Evolutionary conservation across 1,139 yeast genomes (phyloP), one percentile per base, ranked within the genome.

Genomic region (Scheffersomyces titani): DNA sequence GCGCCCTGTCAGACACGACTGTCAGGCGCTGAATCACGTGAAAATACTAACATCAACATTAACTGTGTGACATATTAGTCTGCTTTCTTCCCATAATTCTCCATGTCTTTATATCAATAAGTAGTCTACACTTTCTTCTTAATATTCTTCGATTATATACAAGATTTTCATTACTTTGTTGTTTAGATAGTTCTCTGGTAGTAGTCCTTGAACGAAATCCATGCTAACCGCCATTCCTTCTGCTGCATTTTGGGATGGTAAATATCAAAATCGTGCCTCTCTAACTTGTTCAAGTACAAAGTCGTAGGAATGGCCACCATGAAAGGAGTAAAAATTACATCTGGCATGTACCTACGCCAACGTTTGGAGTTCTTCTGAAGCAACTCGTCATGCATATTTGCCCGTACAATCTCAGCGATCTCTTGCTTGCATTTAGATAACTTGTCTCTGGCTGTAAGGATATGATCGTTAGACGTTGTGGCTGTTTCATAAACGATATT

Each of bases 381-480:
- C 22, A 75, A 62, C n/a, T 65, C 59, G 55, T 78, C 79, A 1
- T 66, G 51, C 1, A 72, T 62, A 18, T 71, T 65, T 3, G 62
- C 58, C 1, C 50, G 51, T 2, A 79, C 70, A 1, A 77, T 60
- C 2, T 68, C 64, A 6, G 61, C 49, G 19, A 83, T 76, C 36
- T 76, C 77, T 2, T 62, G 61, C 56, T 73, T 75, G 19, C 82
- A 68, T 51, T 75, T 69, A 0, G 64, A 57, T 19, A 89, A 69
- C 63, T 89, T 85, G 18, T 77, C 70, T 55, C 89, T 74, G 1
- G 96, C 93, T 0, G 92, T 77, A 6, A 90, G 70, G 18, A 91
- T 70, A 69, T 91, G 97, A 69, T 91, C 97, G 71, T 91, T 90
- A 1, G 97, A 96, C 1, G 83, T 74, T 1, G 88, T 83, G 1